phyloP scores from a whole-genome alignment of 371 early-diverging fungal species.

The Mucor mucedo region DNA sequence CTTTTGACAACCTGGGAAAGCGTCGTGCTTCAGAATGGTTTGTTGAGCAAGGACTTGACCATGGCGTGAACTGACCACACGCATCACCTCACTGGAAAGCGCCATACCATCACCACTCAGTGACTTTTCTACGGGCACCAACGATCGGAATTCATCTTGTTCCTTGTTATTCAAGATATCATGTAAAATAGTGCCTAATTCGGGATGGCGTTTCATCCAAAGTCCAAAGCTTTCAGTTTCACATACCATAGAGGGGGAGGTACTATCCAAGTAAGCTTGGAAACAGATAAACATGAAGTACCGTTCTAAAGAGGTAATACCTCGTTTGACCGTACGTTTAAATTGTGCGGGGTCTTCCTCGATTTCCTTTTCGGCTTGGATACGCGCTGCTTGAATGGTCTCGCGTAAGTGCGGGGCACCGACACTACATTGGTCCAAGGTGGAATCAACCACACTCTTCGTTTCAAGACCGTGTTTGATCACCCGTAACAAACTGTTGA shows the following conservation, averaged over 20 bases:
- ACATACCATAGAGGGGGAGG: conserved; percentile 41
- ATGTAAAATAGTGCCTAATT: conserved; percentile 63
- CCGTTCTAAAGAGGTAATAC: conserved; percentile 53
- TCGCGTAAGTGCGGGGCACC: conserved; percentile 50
- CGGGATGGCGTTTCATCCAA: conserved; percentile 69
- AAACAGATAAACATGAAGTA: conserved; percentile 74
- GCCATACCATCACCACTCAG: conserved; percentile 73
- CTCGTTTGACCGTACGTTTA: conserved; percentile 42
- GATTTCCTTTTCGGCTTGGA: conserved; percentile 52
- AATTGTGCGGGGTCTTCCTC: conserved; percentile 37
- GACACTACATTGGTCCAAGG: conserved; percentile 61
- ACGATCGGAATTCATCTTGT: conserved; percentile 33
- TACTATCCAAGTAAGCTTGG: conserved; percentile 58
- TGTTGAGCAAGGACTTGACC: conserved; percentile 71
- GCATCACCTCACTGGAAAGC: conserved; percentile 64
- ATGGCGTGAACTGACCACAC: conserved; percentile 59
- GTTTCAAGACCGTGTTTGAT: conserved; percentile 67
- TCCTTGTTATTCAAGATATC: conserved; percentile 40
- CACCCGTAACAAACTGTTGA: conserved; percentile 72
- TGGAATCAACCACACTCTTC: conserved; percentile 63
- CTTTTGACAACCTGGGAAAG: conserved; percentile 77
- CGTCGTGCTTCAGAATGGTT: conserved; percentile 73
- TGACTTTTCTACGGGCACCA: conserved; percentile 64
- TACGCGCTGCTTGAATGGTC: conserved; percentile 59
- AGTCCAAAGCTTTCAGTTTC: conserved; percentile 57